Base-by-base conservation (phyloP, 2,329 filamentous ascomycete genomes). In the Aureobasidium subglaciale region DNA sequence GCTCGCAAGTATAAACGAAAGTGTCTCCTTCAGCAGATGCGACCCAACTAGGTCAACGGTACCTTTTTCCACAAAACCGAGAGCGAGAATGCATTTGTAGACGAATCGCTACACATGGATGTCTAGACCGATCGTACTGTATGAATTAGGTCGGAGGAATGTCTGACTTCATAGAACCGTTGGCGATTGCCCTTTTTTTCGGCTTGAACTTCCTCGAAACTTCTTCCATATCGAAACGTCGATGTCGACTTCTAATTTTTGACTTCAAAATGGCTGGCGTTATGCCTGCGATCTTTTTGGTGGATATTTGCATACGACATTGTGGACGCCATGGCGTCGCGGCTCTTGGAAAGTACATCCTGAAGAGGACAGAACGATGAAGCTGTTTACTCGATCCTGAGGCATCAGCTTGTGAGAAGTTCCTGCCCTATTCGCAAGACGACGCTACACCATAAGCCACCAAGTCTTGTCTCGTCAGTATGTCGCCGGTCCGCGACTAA, bases 141-240 rank as follows among this genome's bases (percentile, higher is more conserved):
- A 25, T 50, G 25, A 5, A 27, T 13, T 48, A 34, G n/a, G 16
- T 22, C 29, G 20, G 24, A 35, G n/a, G 15, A 7, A 2, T 20
- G 16, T 8, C 25, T 11, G 27, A 11, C 42, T 46, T 35, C 34
- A 52, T 52, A 41, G 32, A 52, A 52, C 48, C 48, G 48, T 52
- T 52, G 34, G 11, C 25, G 35, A 35, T 41, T 27, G 34, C 24
- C n/a, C 15, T 27, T 25, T 13, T 16, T 52, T 52, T 32, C 18
- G 48, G 34, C 16, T 3, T 52, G 37, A 24, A 6, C 24, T 38
- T 52, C 25, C 34, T 40, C 25, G 35, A 32, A 52, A 41, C 35
- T 52, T 52, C 48, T 52, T 52, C 48, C 13, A 52, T 52, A 41
- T 52, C 25, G 48, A 52, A 52, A 52, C 48, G 48, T 52, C 35